Percentiles rank a stretch among this genome's conserved stretches.
Evolutionary conservation across 805 yeast genomes (phyloP).

Genomic region (Candida methanosorbosa): DNA sequence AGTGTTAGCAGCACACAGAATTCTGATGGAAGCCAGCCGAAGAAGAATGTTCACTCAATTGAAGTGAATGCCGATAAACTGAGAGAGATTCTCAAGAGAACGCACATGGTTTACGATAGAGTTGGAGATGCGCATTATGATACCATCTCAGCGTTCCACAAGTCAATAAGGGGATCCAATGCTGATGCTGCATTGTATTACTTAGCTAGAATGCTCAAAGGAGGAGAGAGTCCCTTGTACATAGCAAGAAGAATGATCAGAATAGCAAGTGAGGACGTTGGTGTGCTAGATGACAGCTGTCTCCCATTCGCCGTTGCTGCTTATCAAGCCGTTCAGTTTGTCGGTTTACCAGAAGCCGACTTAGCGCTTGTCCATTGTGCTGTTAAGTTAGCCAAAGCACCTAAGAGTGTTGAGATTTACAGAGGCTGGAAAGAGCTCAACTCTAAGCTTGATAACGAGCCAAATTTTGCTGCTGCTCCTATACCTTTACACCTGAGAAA

Average conservation of each 20-base stretch:
- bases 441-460: constrained; percentile 44
- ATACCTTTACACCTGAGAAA: constrained; percentile 82
- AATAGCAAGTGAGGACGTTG: constrained; percentile 93
- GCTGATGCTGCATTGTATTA: constrained; percentile 88
- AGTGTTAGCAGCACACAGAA: too few relatives aligned
- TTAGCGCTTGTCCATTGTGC: constrained; percentile 86
- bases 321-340: constrained; percentile 77
- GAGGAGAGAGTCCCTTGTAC: constrained; percentile 91
- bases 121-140: constrained; percentile 93
- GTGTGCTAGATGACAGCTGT: constrained; percentile 73
- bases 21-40: constrained; percentile 2
- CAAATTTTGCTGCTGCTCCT: constrained; percentile 50
- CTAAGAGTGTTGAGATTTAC: constrained; percentile 80
- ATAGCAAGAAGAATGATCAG: constrained; percentile 87
- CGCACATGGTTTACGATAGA: constrained; percentile 65
- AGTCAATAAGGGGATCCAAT: constrained; percentile 81
- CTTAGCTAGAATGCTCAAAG: constrained; percentile 77
- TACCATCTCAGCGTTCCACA: constrained; percentile 92
- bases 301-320: constrained; percentile 83
- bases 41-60: constrained; percentile 22
- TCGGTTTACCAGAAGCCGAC: constrained; percentile 95
- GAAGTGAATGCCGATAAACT: constrained; percentile 31
- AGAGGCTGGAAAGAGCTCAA: constrained; percentile 71
- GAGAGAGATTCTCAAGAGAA: constrained; percentile 35
- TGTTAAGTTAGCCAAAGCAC: constrained; percentile 78